Percentiles rank a stretch among this genome's conserved stretches.
Conservation (phyloP, 352 stramenopile genomes). For the Aphanomyces stellatus region DNA sequence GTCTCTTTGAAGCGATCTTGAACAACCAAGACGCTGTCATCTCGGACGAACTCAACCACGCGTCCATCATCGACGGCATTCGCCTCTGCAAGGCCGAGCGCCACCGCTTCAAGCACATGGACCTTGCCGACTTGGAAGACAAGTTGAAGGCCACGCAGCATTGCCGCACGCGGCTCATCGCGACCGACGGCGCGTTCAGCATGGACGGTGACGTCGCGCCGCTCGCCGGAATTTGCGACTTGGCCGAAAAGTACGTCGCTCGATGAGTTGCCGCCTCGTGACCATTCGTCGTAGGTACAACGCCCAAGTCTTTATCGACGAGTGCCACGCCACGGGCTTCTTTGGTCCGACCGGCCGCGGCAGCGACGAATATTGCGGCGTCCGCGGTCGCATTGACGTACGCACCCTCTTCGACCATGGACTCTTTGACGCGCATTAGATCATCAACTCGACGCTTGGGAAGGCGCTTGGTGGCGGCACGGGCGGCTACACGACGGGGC, state of each 20-base stretch:
- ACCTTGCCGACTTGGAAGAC: conserved; percentile 85
- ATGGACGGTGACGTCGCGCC: conserved; percentile 93
- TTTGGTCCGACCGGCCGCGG: conserved; percentile 87
- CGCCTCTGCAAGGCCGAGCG: conserved; percentile 90
- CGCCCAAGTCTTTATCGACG: conserved; percentile 89
- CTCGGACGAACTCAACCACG: conserved; percentile 91
- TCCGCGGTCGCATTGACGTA: conserved; percentile 78
- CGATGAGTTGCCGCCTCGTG: too few relatives aligned
- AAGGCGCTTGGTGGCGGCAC: conserved; percentile 91
- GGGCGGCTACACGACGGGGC: conserved; percentile 87
- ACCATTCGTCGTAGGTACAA: conserved; percentile 58
- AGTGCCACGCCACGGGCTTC: conserved; percentile 92
- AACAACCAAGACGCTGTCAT: conserved; percentile 88
- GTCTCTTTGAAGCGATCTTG: conserved; percentile 86
- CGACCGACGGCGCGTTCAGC: conserved; percentile 92
- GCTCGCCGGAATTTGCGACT: conserved; percentile 82
- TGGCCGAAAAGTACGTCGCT: conserved; percentile 56
- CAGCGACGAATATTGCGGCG: conserved; percentile 87
- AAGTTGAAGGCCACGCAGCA: conserved; percentile 87
- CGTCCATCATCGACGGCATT: conserved; percentile 92
- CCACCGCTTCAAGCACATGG: conserved; percentile 91
- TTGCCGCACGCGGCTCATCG: conserved; percentile 84
- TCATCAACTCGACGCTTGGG: conserved; percentile 93
- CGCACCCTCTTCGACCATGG: not conserved
- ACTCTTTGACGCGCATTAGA: conserved; percentile 21